These are phyloP conservation scores for Sarocladium kiliense DNA, from an alignment of 2,329 filamentous ascomycete species.

Conservation along the genomic window DNA sequence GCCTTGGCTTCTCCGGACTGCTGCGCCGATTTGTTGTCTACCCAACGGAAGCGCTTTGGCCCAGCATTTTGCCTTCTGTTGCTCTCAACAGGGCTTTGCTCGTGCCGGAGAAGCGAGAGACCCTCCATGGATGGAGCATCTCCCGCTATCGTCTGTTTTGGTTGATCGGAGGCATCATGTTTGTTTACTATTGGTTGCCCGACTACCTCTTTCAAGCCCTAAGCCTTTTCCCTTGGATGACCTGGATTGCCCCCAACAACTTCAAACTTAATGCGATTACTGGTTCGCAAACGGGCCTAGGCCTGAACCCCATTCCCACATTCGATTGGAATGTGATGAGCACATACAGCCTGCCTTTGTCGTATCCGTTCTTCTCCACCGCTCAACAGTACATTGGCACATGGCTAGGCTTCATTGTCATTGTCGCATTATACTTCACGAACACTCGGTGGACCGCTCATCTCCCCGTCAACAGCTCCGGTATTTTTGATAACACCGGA, in stretches of 20 bases:
- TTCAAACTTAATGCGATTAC: constrained; percentile 48
- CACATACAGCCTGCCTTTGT: constrained; percentile 27
- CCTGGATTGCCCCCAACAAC: constrained; percentile 59
- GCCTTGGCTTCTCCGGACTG: constrained; percentile 49
- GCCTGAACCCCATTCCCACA: constrained; percentile 39
- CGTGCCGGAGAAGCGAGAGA: constrained; percentile 30
- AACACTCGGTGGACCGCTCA: constrained; percentile 30
- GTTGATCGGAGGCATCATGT: constrained; percentile 43
- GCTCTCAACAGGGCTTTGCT: constrained; percentile 46
- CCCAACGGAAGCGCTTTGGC: constrained; percentile 49
- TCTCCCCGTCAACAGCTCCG: constrained; percentile 36
- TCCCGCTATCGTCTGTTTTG: constrained; percentile 54
- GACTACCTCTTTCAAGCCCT: constrained; percentile 55
- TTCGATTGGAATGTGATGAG: constrained; percentile 39
- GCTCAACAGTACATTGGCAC: constrained; percentile 28
- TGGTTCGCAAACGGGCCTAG: constrained; percentile 31
- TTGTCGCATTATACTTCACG: constrained; percentile 25
- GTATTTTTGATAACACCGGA: constrained; percentile 33
- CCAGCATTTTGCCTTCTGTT: constrained; percentile 43
- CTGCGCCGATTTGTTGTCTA: constrained; percentile 46
- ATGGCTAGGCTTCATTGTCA: constrained; percentile 22
- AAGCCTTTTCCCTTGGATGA: constrained; percentile 54
- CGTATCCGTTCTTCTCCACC: constrained; percentile 31
- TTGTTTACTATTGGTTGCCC: constrained; percentile 54
- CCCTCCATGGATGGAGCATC: constrained; percentile 50